These are phyloP conservation scores for Phyllosticta citribraziliensis DNA, from an alignment of 2,329 filamentous ascomycete species.

Conservation along the genomic window DNA sequence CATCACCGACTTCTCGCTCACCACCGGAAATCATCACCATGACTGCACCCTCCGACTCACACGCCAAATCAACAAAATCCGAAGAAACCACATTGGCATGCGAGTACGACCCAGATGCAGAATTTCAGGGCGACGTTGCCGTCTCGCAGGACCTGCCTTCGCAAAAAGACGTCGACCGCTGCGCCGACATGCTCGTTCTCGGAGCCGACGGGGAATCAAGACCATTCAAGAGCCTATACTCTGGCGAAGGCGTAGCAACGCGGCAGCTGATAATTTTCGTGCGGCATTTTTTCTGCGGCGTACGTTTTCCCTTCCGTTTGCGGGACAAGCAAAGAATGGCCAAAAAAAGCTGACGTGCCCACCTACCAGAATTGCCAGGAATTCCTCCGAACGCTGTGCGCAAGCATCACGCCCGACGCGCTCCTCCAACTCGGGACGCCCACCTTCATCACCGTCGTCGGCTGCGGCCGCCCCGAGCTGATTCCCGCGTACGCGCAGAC, in stretches of 20 bases:
- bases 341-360: too few relatives aligned
- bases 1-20: background rate
- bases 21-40: background rate
- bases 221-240: conserved; percentile 29
- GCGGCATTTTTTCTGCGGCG: conserved; percentile 72
- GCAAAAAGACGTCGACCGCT: conserved; percentile 20
- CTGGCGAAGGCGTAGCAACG: conserved; percentile 24
- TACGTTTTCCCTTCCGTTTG: conserved; percentile 41
- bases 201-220: conserved; percentile 25
- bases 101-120: conserved; percentile 17
- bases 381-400: conserved; percentile 55
- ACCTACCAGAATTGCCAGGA: too few relatives aligned
- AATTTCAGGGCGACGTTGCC: conserved; percentile 26
- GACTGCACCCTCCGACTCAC: background rate
- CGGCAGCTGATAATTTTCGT: conserved; percentile 63
- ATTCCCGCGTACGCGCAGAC: conserved; percentile 56
- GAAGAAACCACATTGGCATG: background rate
- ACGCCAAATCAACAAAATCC: background rate
- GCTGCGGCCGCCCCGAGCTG: conserved; percentile 59
- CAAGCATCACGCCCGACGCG: conserved; percentile 40
- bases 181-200: conserved; percentile 25
- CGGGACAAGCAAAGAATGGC: too few relatives aligned
- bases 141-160: conserved; percentile 28
- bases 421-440: conserved; percentile 40
- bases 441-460: conserved; percentile 60